phyloP scores from a whole-genome alignment of 345 rosid species.

The Luvunga scandens region DNA sequence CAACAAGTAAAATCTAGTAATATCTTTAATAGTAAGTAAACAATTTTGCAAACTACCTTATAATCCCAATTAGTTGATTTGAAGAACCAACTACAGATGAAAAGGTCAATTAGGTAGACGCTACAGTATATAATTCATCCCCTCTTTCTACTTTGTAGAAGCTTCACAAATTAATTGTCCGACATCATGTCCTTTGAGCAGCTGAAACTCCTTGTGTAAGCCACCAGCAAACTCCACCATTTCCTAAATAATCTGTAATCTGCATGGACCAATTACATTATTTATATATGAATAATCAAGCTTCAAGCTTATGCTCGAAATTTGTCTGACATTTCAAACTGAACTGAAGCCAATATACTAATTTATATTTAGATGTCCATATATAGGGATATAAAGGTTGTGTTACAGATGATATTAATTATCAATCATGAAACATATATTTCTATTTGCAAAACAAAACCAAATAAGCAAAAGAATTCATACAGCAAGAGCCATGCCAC shows the following conservation, averaged over 20 bases:
- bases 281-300: too few species aligned
- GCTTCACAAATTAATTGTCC: not conserved
- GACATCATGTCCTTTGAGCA: too few species aligned
- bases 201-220: too few species aligned
- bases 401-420: not conserved
- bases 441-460: not conserved
- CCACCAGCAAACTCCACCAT: too few species aligned
- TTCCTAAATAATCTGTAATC: too few species aligned
- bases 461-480: constrained; percentile 9
- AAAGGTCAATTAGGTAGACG: not conserved
- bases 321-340: not conserved
- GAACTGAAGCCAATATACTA: too few species aligned
- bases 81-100: not conserved
- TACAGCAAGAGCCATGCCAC: constrained; percentile 80
- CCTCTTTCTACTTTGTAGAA: not conserved
- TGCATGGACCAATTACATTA: too few species aligned
- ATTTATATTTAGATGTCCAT: not conserved
- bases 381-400: not conserved
- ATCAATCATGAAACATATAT: too few species aligned
- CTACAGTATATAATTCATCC: not conserved
- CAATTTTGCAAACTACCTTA: not conserved
- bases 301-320: not conserved
- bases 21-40: not conserved
- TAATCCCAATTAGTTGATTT: not conserved
- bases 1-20: not conserved